Evolutionary conservation across 176 grass and related monocot species (phyloP), one percentile per base, ranked within the genome.

Genomic region (Alloteropsis semialata): DNA sequence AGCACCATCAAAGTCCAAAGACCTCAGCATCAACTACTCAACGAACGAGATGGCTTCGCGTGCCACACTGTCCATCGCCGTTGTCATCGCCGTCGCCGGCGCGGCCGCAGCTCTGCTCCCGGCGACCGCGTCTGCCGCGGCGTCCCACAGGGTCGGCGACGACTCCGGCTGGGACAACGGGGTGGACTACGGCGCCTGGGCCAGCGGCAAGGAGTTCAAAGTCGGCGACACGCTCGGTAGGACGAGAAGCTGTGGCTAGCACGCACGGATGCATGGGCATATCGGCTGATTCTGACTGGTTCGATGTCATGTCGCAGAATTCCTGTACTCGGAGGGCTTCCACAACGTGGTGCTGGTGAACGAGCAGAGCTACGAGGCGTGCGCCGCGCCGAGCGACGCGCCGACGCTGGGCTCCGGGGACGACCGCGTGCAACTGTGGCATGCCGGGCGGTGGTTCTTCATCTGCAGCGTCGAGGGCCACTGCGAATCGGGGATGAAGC

Each of bases 191-290:
- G 18, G 5, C 22, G 56, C 76, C 18, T 88, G 90, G 89, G 77
- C 77, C 50, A 2, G 21, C 5, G 89, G 77, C 89, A 88, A 87
- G 85, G 7, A 22, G 17, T 88, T 91, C 77, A 54, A 22, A 10
- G 82, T 82, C 73, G 82, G 86, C 56, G 86, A 92, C 86, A 85
- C 80, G 13, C 87, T 89, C 58, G 81, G 87, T 80, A 48, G 10
- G 48, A 33, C 0, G 21, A 4, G 10, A 30, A 15, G 13, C 34
- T 5, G 12, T 10, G 16, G 46, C 16, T 5, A 9, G 16, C 46
- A 49, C 46, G 46, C 3, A 48, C 4, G 44, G 1, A n/a, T n/a
- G 44, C 13, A 14, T 3, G 44, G 13, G 14, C 13, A 2, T 43
- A 3, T 15, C 13, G 12, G 2, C 44, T 48, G 12, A 10, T 45